phyloP scores from a whole-genome alignment of 176 grass and related monocot species.

The Puya raimondii region DNA sequence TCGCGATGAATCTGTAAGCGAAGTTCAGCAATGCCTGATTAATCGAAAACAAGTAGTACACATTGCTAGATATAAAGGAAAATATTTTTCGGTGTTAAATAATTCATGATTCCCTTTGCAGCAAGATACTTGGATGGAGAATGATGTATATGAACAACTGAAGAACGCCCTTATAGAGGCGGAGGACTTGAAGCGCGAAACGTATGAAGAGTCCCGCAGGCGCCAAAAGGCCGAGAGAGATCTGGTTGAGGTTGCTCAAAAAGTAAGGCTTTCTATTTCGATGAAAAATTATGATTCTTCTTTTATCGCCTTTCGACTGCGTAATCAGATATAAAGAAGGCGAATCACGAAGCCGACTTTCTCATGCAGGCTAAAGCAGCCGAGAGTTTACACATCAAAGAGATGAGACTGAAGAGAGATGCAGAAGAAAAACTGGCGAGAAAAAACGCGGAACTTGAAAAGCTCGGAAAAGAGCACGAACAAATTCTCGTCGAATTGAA shows the following conservation, averaged over 20 bases:
- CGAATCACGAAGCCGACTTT: conserved; percentile 9
- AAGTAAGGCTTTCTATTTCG: conserved; percentile 12
- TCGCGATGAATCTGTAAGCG: conserved; percentile 25
- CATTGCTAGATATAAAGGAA: not conserved
- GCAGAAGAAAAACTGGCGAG: conserved; percentile 40
- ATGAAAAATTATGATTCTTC: not conserved
- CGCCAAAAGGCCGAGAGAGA: conserved; percentile 63
- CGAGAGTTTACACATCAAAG: conserved; percentile 34
- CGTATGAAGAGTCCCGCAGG: conserved; percentile 45
- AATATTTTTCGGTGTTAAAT: not conserved
- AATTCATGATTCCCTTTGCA: conserved; percentile 3
- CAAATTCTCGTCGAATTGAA: conserved; percentile 33
- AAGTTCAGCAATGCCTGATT: conserved; percentile 2
- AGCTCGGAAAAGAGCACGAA: conserved; percentile 32
- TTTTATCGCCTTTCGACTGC: not conserved
- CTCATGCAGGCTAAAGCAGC: conserved; percentile 37
- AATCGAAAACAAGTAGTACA: not conserved
- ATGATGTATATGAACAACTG: conserved; percentile 30
- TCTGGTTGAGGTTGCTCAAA: conserved; percentile 27
- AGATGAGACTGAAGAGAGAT: conserved; percentile 39
- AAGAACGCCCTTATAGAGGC: conserved; percentile 41
- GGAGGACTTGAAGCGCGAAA: conserved; percentile 37
- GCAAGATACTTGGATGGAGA: conserved; percentile 27
- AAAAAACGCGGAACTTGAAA: conserved; percentile 27
- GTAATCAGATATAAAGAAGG: not conserved